Base-by-base conservation (phyloP, 176 grass and related monocot species). In the Hordeum marinum region DNA sequence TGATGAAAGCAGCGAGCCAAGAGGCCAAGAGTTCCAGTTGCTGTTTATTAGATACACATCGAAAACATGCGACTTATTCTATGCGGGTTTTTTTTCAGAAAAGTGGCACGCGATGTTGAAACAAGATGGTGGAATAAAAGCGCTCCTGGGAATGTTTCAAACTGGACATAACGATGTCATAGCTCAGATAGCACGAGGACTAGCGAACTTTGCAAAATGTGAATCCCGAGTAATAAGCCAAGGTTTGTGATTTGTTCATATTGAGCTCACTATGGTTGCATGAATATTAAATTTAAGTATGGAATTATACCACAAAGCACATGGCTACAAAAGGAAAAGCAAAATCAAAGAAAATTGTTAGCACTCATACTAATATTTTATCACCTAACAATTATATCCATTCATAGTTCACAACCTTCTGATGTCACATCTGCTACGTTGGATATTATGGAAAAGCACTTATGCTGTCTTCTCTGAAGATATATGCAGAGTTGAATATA, bases 181-280 rank as follows among this genome's bases (percentile, higher is more conserved):
- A 89, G 89, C 96, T 76, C 96, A 98, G 80, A 90, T 98, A 81
- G 93, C 96, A 85, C 84, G 96, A 81, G 96, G 96, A 75, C 89
- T 98, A n/a, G 89, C 96, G 57, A 98, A 98, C 78, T 95, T 94
- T 81, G 96, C 93, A 82, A 98, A 98, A 89, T 95, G 89, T 90
- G 96, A 98, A 98, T 98, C 96, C 64, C 91, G 93, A 71, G 85
- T 88, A 80, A 92, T 89, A 64, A 91, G 80, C 78, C 93, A 98
- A 88, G 96, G 96, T 98, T 61, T 67, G 81, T 82, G 21, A 12
- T 69, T 77, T 87, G 42, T 9, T 86, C 65, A 37, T 78, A 26
- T 50, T 72, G n/a, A 76, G 39, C 52, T 50, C 46, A 83, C 65
- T 36, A 23, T 75, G 60, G n/a, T 45, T 63, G 66, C 63, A 63